These are phyloP conservation scores for Trichoderma afroharzianum DNA, from an alignment of 2,329 filamentous ascomycete species.

Conservation along the genomic window DNA sequence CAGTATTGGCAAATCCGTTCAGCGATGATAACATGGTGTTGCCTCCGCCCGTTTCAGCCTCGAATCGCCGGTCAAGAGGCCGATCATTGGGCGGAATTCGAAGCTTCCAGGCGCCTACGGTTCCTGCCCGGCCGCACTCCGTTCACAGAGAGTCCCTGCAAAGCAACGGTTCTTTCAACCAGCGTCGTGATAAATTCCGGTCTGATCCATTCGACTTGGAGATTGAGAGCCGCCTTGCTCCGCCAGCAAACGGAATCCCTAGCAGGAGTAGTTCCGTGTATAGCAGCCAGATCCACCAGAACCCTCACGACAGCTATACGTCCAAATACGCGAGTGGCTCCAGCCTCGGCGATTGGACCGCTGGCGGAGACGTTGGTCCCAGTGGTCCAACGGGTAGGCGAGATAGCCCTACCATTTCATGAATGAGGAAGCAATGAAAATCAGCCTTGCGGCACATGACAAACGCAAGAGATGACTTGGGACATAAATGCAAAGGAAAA, in stretches of 20 bases:
- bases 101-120: constrained; percentile 29
- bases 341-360: constrained; percentile 45
- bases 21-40: constrained; percentile 46
- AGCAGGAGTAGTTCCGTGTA: constrained; percentile 36
- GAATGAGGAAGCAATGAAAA: background rate
- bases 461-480: background rate
- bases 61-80: constrained; percentile 45
- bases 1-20: constrained; percentile 39
- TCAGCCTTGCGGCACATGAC: background rate
- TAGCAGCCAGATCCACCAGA: constrained; percentile 37
- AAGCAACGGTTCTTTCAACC: constrained; percentile 43
- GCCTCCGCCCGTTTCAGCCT: constrained; percentile 24
- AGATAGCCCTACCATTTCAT: constrained; percentile 26
- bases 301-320: constrained; percentile 27
- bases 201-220: constrained; percentile 66
- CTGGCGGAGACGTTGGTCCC: constrained; percentile 50
- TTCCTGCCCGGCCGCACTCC: constrained; percentile 32
- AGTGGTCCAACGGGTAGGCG: constrained; percentile 24
- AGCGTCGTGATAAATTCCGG: constrained; percentile 53
- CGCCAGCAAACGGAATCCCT: constrained; percentile 15
- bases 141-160: constrained; percentile 38
- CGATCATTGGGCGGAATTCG: constrained; percentile 37
- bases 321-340: constrained; percentile 51
- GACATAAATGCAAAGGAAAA: background rate
- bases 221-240: constrained; percentile 26